Evolutionary conservation across 768 basidiomycete species (phyloP), one percentile per base, ranked within the genome.

Genomic region (Mycena venus): DNA sequence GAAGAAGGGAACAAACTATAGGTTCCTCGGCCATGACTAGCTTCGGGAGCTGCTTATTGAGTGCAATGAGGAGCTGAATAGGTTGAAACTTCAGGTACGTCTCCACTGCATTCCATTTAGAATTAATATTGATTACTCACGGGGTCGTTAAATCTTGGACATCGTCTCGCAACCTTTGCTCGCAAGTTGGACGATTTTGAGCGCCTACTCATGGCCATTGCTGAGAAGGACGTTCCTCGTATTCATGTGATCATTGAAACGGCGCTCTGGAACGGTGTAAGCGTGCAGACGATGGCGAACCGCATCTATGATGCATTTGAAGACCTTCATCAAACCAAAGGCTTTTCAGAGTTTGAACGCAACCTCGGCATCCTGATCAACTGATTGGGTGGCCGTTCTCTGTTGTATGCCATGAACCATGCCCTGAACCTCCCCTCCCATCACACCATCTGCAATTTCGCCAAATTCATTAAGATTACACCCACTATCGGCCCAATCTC

Each of bases 401-500:
- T 77, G 2, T 42, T 77, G 4, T 75, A 77, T n/a, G 47, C 77
- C 0, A 29, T 77, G 10, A 78, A 69, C 38, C 76, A 78, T 19
- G 38, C 53, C 5, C n/a, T 74, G 0, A 8, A 3, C 9, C 29
- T 75, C 1, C 77, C 76, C 2, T 77, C 77, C 12, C 68, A 77
- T 29, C 23, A n/a, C 15, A 72, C 76, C 0, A 47, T 77, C 7
- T 47, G 27, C 17, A 68, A 68, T 14, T 10, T 19, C 3, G 25
- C 40, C 0, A 10, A 6, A 0, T 77, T 78, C 55, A 51, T 69
- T 1, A 0, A 36, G 5, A 23, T 78, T 34, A 49, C 32, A 10
- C 73, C 77, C 0, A 71, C 63, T 2, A 55, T 75, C 15, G 73
- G 76, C 2, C 14, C 32, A 2, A 68, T 77, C 6, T 9, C 36